A percentile compares a stretch with the other conserved stretches of the same genome.
phyloP scores from a whole-genome alignment of 352 stramenopile genomes.

The Pythium angustatum region DNA sequence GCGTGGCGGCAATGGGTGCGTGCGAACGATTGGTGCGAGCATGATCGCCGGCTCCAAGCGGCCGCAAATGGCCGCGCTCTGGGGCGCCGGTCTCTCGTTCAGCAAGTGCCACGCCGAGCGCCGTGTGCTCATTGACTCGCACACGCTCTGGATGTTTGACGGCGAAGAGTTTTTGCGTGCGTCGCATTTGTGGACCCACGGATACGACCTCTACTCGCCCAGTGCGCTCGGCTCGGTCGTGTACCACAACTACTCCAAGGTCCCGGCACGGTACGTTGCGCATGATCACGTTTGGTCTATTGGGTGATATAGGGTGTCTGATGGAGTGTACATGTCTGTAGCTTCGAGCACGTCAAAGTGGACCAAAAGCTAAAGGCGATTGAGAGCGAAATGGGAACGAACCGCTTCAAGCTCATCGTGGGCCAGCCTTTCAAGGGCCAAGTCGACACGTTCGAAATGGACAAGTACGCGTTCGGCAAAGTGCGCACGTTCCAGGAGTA shows the following conservation, averaged over 20 bases:
- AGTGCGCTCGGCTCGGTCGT: conserved; percentile 38
- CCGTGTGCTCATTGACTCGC: conserved; percentile 69
- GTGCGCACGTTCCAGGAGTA: conserved; percentile 38
- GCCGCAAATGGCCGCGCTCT: conserved; percentile 71
- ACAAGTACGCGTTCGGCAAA: conserved; percentile 37
- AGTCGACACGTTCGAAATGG: conserved; percentile 40
- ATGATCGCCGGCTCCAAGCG: conserved; percentile 79
- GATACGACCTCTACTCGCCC: conserved; percentile 46
- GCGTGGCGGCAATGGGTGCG: conserved; percentile 58
- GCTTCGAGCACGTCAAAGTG: conserved; percentile 42
- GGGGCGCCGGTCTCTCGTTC: conserved; percentile 80
- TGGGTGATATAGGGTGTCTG: neutral
- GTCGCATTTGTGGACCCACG: conserved; percentile 42
- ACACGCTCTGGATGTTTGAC: conserved; percentile 66
- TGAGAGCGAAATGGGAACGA: conserved; percentile 35
- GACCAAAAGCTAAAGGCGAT: conserved; percentile 31
- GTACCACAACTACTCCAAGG: conserved; percentile 52
- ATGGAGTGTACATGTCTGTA: conserved; percentile 44
- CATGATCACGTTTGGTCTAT: neutral
- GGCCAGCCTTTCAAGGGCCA: conserved; percentile 35
- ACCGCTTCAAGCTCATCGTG: conserved; percentile 41
- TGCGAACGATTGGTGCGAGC: conserved; percentile 76
- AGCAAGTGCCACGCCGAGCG: conserved; percentile 84
- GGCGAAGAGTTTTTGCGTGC: conserved; percentile 43
- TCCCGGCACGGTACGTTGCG: conserved; percentile 32